Percentiles rank a stretch among this genome's conserved stretches.
phyloP scores from a whole-genome alignment of 108 stramenopile genomes.

The Mediolabrus comicus region DNA sequence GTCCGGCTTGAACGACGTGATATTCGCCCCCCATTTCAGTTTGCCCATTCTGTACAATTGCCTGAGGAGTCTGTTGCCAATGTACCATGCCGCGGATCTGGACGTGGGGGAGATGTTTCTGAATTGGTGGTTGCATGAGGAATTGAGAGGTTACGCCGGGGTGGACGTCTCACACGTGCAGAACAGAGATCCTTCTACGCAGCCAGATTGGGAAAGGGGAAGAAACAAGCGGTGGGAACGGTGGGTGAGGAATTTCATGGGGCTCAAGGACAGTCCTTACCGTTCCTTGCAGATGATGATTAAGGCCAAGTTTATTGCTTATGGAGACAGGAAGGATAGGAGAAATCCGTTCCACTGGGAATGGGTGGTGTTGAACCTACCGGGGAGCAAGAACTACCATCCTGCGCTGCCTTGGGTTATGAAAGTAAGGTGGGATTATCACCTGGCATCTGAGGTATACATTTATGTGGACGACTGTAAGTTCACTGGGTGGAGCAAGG shows the following conservation, averaged over 20 bases:
- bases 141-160: constrained; percentile 12
- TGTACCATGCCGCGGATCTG: constrained; percentile 31
- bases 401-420: constrained; percentile 22
- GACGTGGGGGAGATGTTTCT: constrained; percentile 54
- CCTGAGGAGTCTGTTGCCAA: constrained; percentile 1
- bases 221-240: constrained; percentile 2
- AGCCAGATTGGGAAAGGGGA: not conserved
- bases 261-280: constrained; percentile 36
- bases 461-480: constrained; percentile 35
- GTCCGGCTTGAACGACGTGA: constrained; percentile 38
- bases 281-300: constrained; percentile 7
- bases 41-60: constrained; percentile 24
- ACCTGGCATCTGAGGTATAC: constrained; percentile 9
- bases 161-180: constrained; percentile 31
- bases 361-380: constrained; percentile 1
- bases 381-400: constrained; percentile 9
- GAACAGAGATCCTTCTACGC: too few species aligned
- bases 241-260: constrained; percentile 37
- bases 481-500: too few species aligned
- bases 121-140: constrained; percentile 29
- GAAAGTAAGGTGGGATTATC: not conserved
- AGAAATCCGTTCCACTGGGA: constrained; percentile 30
- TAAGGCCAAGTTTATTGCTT: constrained; percentile 4
- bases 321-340: not conserved
- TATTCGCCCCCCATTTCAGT: constrained; percentile 45